Evolutionary conservation across 2,329 filamentous ascomycete species (phyloP), one percentile per base, ranked within the genome.

Genomic region (Fusarium cyanostomum): DNA sequence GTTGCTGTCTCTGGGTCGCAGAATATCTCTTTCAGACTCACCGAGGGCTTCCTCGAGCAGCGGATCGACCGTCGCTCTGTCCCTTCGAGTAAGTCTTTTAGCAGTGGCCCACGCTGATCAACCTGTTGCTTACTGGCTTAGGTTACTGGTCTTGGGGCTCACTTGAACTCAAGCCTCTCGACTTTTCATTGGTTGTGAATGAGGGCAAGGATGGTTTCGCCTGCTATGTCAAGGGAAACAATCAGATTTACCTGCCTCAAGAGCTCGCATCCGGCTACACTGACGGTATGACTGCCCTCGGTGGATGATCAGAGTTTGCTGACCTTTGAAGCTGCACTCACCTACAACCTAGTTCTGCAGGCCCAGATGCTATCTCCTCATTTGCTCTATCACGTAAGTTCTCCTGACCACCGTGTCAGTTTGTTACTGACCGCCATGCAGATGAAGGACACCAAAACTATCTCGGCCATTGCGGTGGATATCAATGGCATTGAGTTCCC

Each of bases 221-320:
- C 10, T 59, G 56, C 28, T 59, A 55, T 33, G 51, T 55, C 13
- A 41, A 34, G 18, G 51, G 56, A 3, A 59, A 55, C 18, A 45
- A 59, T 12, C 56, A 59, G 42, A 55, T 59, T 28, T 55, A 38
- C 50, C 38, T 59, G 8, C 56, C 56, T 15, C 27, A 39, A 4
- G 35, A 50, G 6, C 37, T 59, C 3, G 16, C 51, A 26, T 54
- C 56, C 2, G 56, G 56, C 18, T 59, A 59, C 26, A 50, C 39
- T 11, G 56, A 59, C n/a, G 15, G 56, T 59, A 41, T 30, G 56
- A 18, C 7, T 21, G 11, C 5, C 9, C n/a, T 4, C 3, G 7
- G 8, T 28, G 18, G 8, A 8, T 15, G 2, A 11, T 45, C 21
- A 21, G 6, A 4, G 21, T 21, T 21, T n/a, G 10, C 28, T 45